Evolutionary conservation across 345 rosid genomes (phyloP).

Genomic region (Eutrema heterophyllum): DNA sequence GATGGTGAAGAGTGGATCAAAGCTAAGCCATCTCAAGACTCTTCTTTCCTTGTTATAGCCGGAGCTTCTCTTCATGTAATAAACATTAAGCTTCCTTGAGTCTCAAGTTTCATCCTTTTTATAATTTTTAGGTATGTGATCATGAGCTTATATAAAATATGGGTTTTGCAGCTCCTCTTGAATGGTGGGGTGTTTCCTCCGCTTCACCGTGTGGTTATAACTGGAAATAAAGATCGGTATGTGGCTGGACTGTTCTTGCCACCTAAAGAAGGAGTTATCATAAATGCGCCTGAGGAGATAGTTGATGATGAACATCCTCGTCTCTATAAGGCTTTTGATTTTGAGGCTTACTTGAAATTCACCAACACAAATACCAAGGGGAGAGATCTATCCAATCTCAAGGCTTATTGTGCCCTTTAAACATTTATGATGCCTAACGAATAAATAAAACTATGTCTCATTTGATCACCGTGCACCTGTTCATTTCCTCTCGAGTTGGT

Average conservation of each 20-base stretch:
- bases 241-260: conserved; percentile 19
- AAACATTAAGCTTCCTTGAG: conserved; percentile 9
- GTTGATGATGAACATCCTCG: conserved; percentile 20
- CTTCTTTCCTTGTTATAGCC: conserved; percentile 40
- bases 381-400: conserved; percentile 4
- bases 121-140: neutral
- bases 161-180: conserved; percentile 16
- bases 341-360: conserved; percentile 10
- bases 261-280: neutral
- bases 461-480: conserved; percentile 3
- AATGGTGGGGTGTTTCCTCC: conserved; percentile 30
- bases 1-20: conserved; percentile 40
- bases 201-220: conserved; percentile 27
- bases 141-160: neutral
- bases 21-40: conserved; percentile 38
- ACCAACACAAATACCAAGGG: neutral
- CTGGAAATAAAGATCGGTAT: conserved; percentile 25
- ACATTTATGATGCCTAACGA: neutral
- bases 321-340: conserved; percentile 16
- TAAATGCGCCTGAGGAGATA: conserved; percentile 3
- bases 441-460: neutral
- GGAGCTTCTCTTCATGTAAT: conserved; percentile 43
- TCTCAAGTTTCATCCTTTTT: neutral
- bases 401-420: conserved; percentile 31
- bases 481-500: neutral